A percentile compares a stretch with the other conserved stretches of the same genome.
Conservation (phyloP, 352 stramenopile genomes). For the Globisporangium cystogenes region DNA sequence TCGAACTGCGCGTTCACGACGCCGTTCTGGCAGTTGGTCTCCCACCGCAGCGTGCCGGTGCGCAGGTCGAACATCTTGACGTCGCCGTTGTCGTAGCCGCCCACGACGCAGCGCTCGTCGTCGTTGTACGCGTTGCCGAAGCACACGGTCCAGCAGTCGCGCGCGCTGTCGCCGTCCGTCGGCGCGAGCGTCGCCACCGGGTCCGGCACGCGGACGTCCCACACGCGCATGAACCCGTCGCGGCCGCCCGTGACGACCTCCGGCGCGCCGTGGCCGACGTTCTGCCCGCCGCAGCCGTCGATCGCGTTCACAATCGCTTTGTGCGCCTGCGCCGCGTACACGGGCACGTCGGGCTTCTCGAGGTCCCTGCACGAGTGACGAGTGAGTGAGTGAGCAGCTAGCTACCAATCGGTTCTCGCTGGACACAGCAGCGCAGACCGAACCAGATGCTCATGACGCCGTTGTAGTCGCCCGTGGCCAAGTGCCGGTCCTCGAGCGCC, state of each 20-base stretch:
- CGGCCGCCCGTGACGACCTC: constrained; percentile 93
- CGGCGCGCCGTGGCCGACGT: constrained; percentile 86
- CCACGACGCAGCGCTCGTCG: constrained; percentile 89
- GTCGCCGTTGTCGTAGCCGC: constrained; percentile 97
- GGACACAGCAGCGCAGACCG: background rate
- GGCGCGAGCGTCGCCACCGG: constrained; percentile 92
- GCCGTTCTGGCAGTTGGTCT: constrained; percentile 96
- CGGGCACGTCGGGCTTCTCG: constrained; percentile 60
- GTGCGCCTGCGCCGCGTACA: constrained; percentile 91
- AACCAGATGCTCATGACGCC: constrained; percentile 77
- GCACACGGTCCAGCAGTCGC: constrained; percentile 95
- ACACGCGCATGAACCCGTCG: constrained; percentile 95
- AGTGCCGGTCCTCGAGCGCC: constrained; percentile 80
- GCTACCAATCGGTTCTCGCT: background rate
- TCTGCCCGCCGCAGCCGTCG: constrained; percentile 91
- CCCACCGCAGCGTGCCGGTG: constrained; percentile 91
- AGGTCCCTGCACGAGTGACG: constrained; percentile 69
- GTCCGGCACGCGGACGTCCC: constrained; percentile 89
- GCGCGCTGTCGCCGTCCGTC: constrained; percentile 61
- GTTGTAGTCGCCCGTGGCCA: constrained; percentile 79
- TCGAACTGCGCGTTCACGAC: constrained; percentile 96
- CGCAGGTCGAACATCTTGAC: constrained; percentile 96
- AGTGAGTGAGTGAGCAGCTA: background rate
- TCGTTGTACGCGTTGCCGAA: constrained; percentile 96
- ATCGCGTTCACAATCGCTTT: constrained; percentile 94